Percentiles rank a stretch among this genome's conserved stretches.
These are phyloP conservation scores for Beta lomatogona DNA, from an alignment of 179 eudicot species.

Conservation along the genomic window DNA sequence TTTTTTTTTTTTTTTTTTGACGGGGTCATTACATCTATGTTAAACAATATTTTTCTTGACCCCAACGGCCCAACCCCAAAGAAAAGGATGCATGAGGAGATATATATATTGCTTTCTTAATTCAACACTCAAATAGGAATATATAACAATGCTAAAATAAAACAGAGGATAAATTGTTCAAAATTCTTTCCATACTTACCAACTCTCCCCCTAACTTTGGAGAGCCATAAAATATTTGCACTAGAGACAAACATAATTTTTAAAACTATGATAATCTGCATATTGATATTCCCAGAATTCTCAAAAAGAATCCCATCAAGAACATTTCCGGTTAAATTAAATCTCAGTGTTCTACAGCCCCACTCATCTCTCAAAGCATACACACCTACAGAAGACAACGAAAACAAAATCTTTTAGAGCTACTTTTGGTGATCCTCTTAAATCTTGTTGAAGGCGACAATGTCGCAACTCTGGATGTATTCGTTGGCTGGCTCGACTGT, in stretches of 20 bases:
- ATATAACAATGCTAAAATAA: background rate
- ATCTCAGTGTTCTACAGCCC: slow-evolving; percentile 12
- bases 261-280: background rate
- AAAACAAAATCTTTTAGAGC: slow-evolving; percentile 31
- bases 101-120: background rate
- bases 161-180: no score
- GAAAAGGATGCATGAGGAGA: background rate
- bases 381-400: slow-evolving; percentile 15
- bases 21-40: no score
- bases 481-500: slow-evolving; percentile 78
- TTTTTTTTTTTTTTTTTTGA: no score
- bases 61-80: no score
- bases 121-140: background rate
- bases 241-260: background rate
- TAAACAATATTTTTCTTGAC: background rate
- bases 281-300: background rate
- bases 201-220: background rate
- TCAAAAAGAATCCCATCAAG: background rate
- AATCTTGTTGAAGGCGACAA: slow-evolving; percentile 97
- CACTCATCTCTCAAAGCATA: slow-evolving; percentile 14
- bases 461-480: slow-evolving; percentile 92
- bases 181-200: background rate
- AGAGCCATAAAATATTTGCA: background rate
- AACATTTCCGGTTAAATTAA: background rate
- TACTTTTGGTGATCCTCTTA: slow-evolving; percentile 28